A percentile compares a stretch with the other conserved stretches of the same genome.
phyloP scores from a whole-genome alignment of 2,329 filamentous ascomycete genomes.

The Beauveria medogensis region DNA sequence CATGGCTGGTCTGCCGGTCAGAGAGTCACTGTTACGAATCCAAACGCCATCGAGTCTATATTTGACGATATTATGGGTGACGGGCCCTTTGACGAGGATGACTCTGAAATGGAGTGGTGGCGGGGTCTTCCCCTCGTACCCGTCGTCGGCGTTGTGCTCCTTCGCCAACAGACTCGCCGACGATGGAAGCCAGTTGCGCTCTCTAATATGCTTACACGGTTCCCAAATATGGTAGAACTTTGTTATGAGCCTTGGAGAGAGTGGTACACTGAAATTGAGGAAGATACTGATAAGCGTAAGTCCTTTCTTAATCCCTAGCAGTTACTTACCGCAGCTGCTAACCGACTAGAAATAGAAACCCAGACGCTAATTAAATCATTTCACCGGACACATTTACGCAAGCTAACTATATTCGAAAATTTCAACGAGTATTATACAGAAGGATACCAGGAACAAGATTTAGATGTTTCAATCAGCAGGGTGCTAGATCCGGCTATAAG shows the following conservation, averaged over 20 bases:
- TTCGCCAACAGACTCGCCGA: slow-evolving; percentile 30
- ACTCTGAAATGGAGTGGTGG: slow-evolving; percentile 25
- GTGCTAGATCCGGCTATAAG: slow-evolving; percentile 19
- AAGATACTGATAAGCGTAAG: slow-evolving; percentile 22
- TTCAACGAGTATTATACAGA: slow-evolving; percentile 24
- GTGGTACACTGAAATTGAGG: slow-evolving; percentile 16
- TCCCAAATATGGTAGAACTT: slow-evolving; percentile 29
- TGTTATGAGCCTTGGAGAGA: slow-evolving; percentile 32
- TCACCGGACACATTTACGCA: slow-evolving; percentile 18
- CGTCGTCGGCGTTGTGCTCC: slow-evolving; percentile 24
- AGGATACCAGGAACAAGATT: slow-evolving; percentile 7
- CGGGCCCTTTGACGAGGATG: slow-evolving; percentile 20
- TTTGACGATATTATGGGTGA: slow-evolving; percentile 24
- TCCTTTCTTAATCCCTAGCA: slow-evolving; percentile 12
- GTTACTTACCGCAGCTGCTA: slow-evolving; percentile 14
- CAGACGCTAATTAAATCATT: slow-evolving; percentile 22
- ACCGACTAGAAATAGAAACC: slow-evolving; percentile 8
- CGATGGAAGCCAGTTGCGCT: slow-evolving; percentile 26
- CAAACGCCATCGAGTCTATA: slow-evolving; percentile 12
- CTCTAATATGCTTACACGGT: slow-evolving; percentile 24
- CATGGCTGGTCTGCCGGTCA: slow-evolving; percentile 24
- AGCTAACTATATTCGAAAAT: slow-evolving; percentile 28
- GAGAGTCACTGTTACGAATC: slow-evolving; percentile 14
- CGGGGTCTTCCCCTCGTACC: slow-evolving; percentile 25
- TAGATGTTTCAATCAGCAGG: slow-evolving; percentile 11